Percentiles rank a stretch among this genome's conserved stretches.
Conservation (phyloP, 495 filamentous ascomycete genomes). For the Cryomyces minteri region DNA sequence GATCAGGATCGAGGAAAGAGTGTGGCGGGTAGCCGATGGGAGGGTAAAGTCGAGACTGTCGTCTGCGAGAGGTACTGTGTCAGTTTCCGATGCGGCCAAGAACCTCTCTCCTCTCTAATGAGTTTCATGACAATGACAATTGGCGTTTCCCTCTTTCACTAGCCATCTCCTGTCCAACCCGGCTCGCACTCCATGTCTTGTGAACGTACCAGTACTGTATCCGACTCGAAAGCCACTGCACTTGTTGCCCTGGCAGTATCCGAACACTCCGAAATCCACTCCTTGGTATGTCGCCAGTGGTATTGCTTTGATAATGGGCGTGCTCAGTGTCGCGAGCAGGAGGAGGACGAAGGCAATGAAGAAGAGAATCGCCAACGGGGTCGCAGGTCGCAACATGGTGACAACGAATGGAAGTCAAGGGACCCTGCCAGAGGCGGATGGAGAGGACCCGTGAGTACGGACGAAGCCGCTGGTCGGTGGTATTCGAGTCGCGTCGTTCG, state of each 20-base stretch:
- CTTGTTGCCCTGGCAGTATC: conserved; percentile 46
- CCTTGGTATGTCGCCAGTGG: conserved; percentile 60
- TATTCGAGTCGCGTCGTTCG: too few relatives aligned
- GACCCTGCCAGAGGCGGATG: too few relatives aligned
- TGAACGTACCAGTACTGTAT: conserved; percentile 61
- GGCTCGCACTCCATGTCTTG: too few relatives aligned
- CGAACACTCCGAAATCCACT: conserved; percentile 83
- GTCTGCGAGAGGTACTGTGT: too few relatives aligned
- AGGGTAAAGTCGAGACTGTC: conserved; percentile 44
- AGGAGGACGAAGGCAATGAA: conserved; percentile 72
- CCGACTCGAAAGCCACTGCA: conserved; percentile 69
- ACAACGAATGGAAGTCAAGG: not conserved
- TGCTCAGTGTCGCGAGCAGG: conserved; percentile 77
- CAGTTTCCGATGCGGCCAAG: too few relatives aligned
- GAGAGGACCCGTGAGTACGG: too few relatives aligned
- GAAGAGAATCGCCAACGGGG: conserved; percentile 73
- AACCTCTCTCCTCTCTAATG: too few relatives aligned
- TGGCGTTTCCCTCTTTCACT: too few relatives aligned
- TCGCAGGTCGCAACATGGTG: conserved; percentile 72
- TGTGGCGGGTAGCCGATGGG: conserved; percentile 51
- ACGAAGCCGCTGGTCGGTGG: too few relatives aligned
- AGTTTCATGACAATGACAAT: too few relatives aligned
- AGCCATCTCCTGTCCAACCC: too few relatives aligned
- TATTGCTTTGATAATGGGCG: conserved; percentile 73
- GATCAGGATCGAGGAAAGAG: conserved; percentile 79